Conservation (phyloP, 345 rosid genomes). For the Cochlearia excelsa region DNA sequence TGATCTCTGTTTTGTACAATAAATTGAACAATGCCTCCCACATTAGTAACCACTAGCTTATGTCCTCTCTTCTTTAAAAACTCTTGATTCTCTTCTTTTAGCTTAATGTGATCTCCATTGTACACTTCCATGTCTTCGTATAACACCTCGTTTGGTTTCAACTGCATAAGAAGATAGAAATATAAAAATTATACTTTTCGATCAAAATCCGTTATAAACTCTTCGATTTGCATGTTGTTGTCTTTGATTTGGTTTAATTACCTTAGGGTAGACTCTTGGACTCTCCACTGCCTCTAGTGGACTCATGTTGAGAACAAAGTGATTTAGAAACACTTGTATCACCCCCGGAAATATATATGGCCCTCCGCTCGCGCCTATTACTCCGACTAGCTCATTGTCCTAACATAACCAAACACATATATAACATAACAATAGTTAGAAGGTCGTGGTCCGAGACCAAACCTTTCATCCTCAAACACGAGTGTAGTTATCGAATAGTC, state of each 20-base stretch:
- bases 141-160: conserved; percentile 61
- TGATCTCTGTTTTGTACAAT: conserved; percentile 42
- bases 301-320: conserved; percentile 64
- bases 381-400: conserved; percentile 72
- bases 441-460: too few relatives aligned
- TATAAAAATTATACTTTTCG: background rate
- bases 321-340: conserved; percentile 70
- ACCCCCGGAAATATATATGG: conserved; percentile 72
- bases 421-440: too few relatives aligned
- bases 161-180: conserved; percentile 37
- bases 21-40: conserved; percentile 71
- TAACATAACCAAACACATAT: conserved; percentile 21
- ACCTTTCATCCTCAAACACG: too few relatives aligned
- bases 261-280: conserved; percentile 79
- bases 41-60: conserved; percentile 40
- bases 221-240: background rate
- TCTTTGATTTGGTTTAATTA: conserved; percentile 26
- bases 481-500: too few relatives aligned
- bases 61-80: conserved; percentile 60
- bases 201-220: background rate
- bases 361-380: conserved; percentile 81
- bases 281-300: conserved; percentile 70
- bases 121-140: conserved; percentile 68
- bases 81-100: conserved; percentile 49
- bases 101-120: conserved; percentile 76